Evolutionary conservation across 805 yeast species (phyloP).

Genomic region (Lachancea lanzarotensis): DNA sequence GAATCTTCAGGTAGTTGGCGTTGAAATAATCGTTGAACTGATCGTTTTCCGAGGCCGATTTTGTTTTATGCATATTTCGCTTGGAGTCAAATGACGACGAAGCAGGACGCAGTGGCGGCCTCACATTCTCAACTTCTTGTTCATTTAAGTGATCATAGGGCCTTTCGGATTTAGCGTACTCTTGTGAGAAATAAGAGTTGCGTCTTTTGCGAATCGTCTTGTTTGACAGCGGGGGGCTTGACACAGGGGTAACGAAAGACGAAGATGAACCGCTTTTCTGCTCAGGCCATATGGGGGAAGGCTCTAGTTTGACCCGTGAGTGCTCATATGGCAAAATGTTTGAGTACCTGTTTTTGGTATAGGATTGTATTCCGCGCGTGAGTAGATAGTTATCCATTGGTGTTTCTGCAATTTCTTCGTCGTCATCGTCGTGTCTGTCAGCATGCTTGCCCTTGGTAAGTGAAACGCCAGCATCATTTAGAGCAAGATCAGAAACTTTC

Average conservation of each 20-base stretch:
- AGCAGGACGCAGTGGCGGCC: neutral
- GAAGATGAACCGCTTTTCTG: neutral
- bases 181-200: slow-evolving; percentile 9
- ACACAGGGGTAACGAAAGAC: neutral
- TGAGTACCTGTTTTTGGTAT: slow-evolving; percentile 75
- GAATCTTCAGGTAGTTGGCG: slow-evolving; percentile 62
- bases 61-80: slow-evolving; percentile 9
- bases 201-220: slow-evolving; percentile 7
- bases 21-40: slow-evolving; percentile 61
- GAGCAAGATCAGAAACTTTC: neutral
- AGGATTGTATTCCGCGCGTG: slow-evolving; percentile 69
- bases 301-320: slow-evolving; percentile 54
- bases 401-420: slow-evolving; percentile 15
- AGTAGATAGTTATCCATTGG: slow-evolving; percentile 35
- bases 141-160: neutral
- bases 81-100: neutral
- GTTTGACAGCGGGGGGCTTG: slow-evolving; percentile 2
- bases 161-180: neutral
- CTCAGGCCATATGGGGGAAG: slow-evolving; percentile 26
- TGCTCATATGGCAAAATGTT: slow-evolving; percentile 84
- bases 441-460: neutral
- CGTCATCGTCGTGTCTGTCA: slow-evolving; percentile 5
- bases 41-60: slow-evolving; percentile 4
- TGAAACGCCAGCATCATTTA: neutral
- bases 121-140: neutral